Evolutionary conservation across 176 grass and related monocot genomes (phyloP), one percentile per base, ranked within the genome.

Genomic region (Rhynchospora tenuis): DNA sequence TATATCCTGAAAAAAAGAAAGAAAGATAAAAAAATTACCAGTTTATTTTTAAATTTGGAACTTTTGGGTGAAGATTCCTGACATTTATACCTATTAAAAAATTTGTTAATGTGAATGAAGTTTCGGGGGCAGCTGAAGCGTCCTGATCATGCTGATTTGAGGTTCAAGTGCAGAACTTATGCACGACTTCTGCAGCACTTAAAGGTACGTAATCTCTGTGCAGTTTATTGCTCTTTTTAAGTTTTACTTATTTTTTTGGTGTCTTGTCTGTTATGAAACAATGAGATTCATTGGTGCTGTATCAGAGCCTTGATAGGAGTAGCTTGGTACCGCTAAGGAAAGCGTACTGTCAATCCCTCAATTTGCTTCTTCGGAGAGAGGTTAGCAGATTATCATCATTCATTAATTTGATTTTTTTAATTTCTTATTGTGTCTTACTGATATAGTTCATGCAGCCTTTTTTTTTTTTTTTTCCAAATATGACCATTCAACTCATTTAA

Each of bases 131-230:
- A 95, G 80, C 76, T 99, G 86, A 99, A 93, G 88, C 84, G 96
- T 27, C 96, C 96, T 85, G 96, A 99, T 93, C 96, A 99, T 89
- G 93, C 96, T 54, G 96, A 99, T 81, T 84, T 99, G 76, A 93
- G 96, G 83, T 99, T 91, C 73, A 99, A 93, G 91, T 99, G 96
- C 77, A 99, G 96, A 79, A 99, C 96, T 70, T 99, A 99, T 81
- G 96, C 96, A 78, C 83, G 96, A 67, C 96, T 99, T 91, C 85
- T 99, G 73, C 96, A 99, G 83, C 96, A 99, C 71, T 81, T 99
- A 58, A 99, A 99, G 91, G 96, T 99, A 85, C 11, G 45, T 71
- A 64, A 68, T 48, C n/a, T 85, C 80, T 68, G 78, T 70, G 59
- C 55, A 84, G 28, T 81, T 69, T 73, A 57, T 79, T 80, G 63